phyloP scores from a whole-genome alignment of 306 rosid species.

The Betula pendula region DNA sequence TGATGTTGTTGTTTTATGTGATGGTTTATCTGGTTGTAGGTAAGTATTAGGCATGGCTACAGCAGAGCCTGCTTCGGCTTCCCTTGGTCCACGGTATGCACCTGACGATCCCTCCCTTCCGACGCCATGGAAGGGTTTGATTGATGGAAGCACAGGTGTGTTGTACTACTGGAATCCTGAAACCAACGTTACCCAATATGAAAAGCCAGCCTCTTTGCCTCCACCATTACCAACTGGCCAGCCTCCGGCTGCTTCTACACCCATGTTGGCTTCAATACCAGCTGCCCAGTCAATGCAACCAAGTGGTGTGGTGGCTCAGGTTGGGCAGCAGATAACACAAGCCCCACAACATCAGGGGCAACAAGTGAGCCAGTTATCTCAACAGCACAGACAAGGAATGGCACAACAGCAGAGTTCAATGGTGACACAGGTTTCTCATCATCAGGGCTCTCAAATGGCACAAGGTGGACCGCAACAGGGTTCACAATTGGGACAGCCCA shows the following conservation, averaged over 20 bases:
- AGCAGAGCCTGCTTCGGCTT: slow-evolving; percentile 63
- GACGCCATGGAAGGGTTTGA: slow-evolving; percentile 88
- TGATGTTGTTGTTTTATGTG: neutral
- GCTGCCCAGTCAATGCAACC: slow-evolving; percentile 42
- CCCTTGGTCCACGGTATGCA: slow-evolving; percentile 84
- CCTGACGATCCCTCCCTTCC: slow-evolving; percentile 96
- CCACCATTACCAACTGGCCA: slow-evolving; percentile 56
- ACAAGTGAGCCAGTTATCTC: slow-evolving; percentile 48
- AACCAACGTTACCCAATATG: slow-evolving; percentile 88
- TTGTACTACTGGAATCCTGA: slow-evolving; percentile 97
- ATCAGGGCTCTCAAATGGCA: slow-evolving; percentile 48
- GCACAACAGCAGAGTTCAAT: slow-evolving; percentile 51
- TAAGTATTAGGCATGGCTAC: slow-evolving; percentile 53
- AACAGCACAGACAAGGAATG: slow-evolving; percentile 61
- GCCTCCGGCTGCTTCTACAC: slow-evolving; percentile 41
- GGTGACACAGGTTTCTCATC: slow-evolving; percentile 43
- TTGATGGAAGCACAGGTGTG: slow-evolving; percentile 83
- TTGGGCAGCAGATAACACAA: slow-evolving; percentile 57
- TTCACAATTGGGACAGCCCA: slow-evolving; percentile 40
- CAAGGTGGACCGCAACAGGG: slow-evolving; percentile 59
- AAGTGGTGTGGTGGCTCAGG: slow-evolving; percentile 46
- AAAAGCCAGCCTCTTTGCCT: slow-evolving; percentile 57
- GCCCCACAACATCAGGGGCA: slow-evolving; percentile 53
- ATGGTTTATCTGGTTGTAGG: slow-evolving; percentile 29
- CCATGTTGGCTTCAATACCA: slow-evolving; percentile 64